Base-by-base conservation (phyloP, 2,329 filamentous ascomycete genomes). In the Colletotrichum navitas region DNA sequence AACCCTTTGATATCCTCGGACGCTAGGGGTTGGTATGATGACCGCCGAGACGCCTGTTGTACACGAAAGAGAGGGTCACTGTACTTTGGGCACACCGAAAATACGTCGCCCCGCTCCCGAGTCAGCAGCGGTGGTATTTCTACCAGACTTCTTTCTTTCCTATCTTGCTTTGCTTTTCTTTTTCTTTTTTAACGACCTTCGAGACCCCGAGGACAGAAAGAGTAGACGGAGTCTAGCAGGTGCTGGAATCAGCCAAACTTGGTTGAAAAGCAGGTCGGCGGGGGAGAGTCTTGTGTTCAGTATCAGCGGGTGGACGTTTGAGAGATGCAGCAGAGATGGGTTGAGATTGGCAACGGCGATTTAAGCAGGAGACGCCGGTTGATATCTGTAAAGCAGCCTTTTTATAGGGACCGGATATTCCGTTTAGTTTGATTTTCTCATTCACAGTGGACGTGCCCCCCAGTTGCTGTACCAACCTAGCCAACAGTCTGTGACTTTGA, bases 81-180 rank as follows among this genome's bases (percentile, higher is more conserved):
- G 51, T 68, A 71, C 68, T 45, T 68, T 68, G 68, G 68, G 63
- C 32, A n/a, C 64, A 54, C 68, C 59, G 69, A 72, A 73, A 75
- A 74, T 74, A 77, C 74, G 45, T 63, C 29, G 32, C n/a, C 34
- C 52, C 36, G 58, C 64, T 55, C 24, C 52, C 52, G 14, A 3
- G 18, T n/a, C 32, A 21, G 68, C 51, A 47, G 64, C 58, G 24
- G 58, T 45, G 51, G 63, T 39, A 51, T 56, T 52, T 71, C 49
- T 47, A 71, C 59, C 51, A 72, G 72, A 59, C 63, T 66, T 76
- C 76, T 63, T 70, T 66, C 75, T 77, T 36, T 18, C 10, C 10
- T 34, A 4, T 55, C 8, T 2, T 54, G 24, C 75, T 70, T 55
- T 58, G 18, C 16, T 64, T 76, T 36, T n/a, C 11, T 29, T 34